phyloP scores from a whole-genome alignment of 1,139 yeast species.

The Magnusiomyces tetraspermus region DNA sequence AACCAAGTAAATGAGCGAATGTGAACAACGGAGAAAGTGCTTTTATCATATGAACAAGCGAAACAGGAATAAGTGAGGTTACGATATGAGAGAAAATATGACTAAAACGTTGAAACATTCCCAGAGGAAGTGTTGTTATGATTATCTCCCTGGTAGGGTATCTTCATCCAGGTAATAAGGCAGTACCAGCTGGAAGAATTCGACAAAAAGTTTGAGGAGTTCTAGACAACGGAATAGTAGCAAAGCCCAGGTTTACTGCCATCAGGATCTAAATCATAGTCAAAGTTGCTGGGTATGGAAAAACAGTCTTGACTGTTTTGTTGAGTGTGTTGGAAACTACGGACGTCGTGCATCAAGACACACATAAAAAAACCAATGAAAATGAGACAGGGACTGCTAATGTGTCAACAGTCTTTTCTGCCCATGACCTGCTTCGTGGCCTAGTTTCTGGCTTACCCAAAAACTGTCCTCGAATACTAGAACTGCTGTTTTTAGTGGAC shows the following conservation, averaged over 20 bases:
- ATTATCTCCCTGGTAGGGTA: constrained; percentile 47
- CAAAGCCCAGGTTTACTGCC: constrained; percentile 54
- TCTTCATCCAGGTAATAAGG: constrained; percentile 31
- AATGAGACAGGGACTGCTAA: constrained; percentile 33
- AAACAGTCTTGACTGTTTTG: constrained; percentile 59
- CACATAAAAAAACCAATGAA: constrained; percentile 43
- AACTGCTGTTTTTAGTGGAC: not conserved
- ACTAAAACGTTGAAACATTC: constrained; percentile 81
- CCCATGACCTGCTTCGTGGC: constrained; percentile 8
- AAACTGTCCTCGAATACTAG: not conserved
- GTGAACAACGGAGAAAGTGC: constrained; percentile 84
- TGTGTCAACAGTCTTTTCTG: constrained; percentile 27
- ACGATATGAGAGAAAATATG: constrained; percentile 87
- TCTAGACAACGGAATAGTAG: constrained; percentile 22
- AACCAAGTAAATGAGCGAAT: too few relatives aligned
- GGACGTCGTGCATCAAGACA: constrained; percentile 71
- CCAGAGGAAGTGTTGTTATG: constrained; percentile 80
- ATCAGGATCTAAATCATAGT: constrained; percentile 77
- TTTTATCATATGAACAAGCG: constrained; percentile 84
- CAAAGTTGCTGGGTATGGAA: constrained; percentile 71
- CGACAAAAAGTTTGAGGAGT: constrained; percentile 16
- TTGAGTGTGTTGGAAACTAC: constrained; percentile 75
- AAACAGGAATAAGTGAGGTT: constrained; percentile 78
- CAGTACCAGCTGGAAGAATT: constrained; percentile 27
- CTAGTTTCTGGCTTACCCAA: not conserved